These are phyloP conservation scores for Saccharomycopsis sp. DNA, from an alignment of 805 yeast genomes.

Conservation along the genomic window DNA sequence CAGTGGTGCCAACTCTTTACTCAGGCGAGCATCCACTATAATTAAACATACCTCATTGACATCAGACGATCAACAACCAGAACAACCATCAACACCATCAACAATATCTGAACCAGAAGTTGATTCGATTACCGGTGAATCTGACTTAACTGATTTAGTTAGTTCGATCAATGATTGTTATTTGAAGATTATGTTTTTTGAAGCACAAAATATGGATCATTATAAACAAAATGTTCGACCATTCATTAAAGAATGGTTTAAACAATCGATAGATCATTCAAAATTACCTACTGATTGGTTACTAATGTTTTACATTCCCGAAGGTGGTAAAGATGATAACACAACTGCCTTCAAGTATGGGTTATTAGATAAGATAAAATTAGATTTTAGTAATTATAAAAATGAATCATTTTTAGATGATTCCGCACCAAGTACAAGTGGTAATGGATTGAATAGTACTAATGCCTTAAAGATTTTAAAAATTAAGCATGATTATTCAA, in stretches of 20 bases:
- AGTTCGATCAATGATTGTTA: slow-evolving; percentile 43
- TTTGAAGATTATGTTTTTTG: slow-evolving; percentile 61
- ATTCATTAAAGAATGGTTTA: slow-evolving; percentile 73
- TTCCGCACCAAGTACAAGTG: slow-evolving; percentile 8
- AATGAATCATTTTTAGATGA: slow-evolving; percentile 13
- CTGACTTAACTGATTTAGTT: slow-evolving; percentile 11
- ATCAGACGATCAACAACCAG: slow-evolving; percentile 13
- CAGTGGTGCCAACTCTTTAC: not conserved
- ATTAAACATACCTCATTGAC: not conserved
- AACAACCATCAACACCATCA: slow-evolving; percentile 30
- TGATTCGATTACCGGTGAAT: slow-evolving; percentile 1
- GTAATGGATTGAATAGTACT: slow-evolving; percentile 23
- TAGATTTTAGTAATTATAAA: slow-evolving; percentile 38
- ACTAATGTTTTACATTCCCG: slow-evolving; percentile 46
- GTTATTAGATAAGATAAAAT: slow-evolving; percentile 45
- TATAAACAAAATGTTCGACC: slow-evolving; percentile 80
- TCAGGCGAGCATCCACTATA: slow-evolving; percentile 12
- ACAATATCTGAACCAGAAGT: not conserved
- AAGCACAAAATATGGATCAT: slow-evolving; percentile 59
- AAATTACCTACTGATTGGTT: slow-evolving; percentile 52
- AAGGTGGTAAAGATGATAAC: slow-evolving; percentile 31
- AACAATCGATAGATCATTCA: slow-evolving; percentile 32
- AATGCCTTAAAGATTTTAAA: slow-evolving; percentile 35
- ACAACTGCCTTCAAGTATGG: slow-evolving; percentile 39
- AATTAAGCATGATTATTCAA: slow-evolving; percentile 25